Evolutionary conservation across 2,329 filamentous ascomycete genomes (phyloP), one percentile per base, ranked within the genome.

Genomic region (Phyllosticta paracitricarpa): DNA sequence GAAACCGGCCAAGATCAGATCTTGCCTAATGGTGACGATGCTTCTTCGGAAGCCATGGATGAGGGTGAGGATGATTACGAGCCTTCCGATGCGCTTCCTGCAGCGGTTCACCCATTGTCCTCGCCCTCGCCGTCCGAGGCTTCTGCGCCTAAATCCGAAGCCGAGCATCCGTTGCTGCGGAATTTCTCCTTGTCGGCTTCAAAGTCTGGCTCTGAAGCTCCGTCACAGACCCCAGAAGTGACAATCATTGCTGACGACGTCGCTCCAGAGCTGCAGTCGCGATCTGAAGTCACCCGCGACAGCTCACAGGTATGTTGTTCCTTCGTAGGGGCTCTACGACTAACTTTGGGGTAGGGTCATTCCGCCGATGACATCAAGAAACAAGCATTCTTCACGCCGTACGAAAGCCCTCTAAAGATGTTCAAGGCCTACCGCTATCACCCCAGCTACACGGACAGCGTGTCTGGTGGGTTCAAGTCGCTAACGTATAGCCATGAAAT

Each of bases 401-500:
- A 99, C 75, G 81, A 89, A 70, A 96, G 91, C 70, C 89, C 91
- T 33, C 79, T 99, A 63, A 85, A 84, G 66, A 83, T 84, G 67
- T 97, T 97, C 74, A 90, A 86, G 72, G 88, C 89, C 48, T 99
- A 89, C 76, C 90, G 93, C 67, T 97, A 93, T 72, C 92, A 97
- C 71, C 89, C 90, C 33, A 79, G 83, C 58, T 97, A 86, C 75
- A 78, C 80, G 65, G 74, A 87, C 57, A 78, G 84, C 61, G 85
- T 96, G 62, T 72, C 84, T 61, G 88, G 87, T 64, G 93, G 93
- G 53, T 87, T 91, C 70, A 87, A 88, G 71, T 97, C 94, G 65
- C 81, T 95, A 78, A 97, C 92, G 53, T 97, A 93, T 77, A 97
- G 90, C 77, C 89, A 96, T 75, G 87, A 86, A 67, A 96, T 99